These are phyloP conservation scores for Talaromyces wortmannii DNA, from an alignment of 495 filamentous ascomycete genomes.

Conservation along the genomic window DNA sequence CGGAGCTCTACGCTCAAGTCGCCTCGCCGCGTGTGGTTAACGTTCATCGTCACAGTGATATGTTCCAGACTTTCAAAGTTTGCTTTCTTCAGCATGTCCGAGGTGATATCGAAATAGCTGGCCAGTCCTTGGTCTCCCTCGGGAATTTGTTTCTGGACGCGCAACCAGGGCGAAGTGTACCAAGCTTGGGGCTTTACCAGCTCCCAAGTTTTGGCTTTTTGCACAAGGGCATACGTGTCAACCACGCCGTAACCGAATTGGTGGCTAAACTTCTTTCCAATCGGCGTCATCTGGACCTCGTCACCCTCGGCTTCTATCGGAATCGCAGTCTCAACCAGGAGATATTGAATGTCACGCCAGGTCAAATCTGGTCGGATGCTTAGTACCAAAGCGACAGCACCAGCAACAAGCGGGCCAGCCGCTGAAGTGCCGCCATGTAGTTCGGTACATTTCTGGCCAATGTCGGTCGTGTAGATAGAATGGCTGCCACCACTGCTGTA, in stretches of 20 bases:
- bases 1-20: constrained; percentile 90
- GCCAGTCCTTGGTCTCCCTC: constrained; percentile 77
- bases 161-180: constrained; percentile 88
- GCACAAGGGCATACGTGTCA: constrained; percentile 79
- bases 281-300: constrained; percentile 73
- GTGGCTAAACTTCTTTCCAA: constrained; percentile 85
- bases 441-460: constrained; percentile 75
- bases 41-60: constrained; percentile 96
- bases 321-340: constrained; percentile 78
- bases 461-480: constrained; percentile 93
- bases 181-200: constrained; percentile 95
- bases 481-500: constrained; percentile 89
- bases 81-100: constrained; percentile 66
- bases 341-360: constrained; percentile 93
- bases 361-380: constrained; percentile 78
- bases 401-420: constrained; percentile 85
- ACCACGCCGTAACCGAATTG: constrained; percentile 94
- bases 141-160: constrained; percentile 79
- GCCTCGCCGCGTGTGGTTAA: constrained; percentile 76
- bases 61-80: constrained; percentile 87
- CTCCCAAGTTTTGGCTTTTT: constrained; percentile 78
- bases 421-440: constrained; percentile 94
- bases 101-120: constrained; percentile 69
- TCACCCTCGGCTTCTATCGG: constrained; percentile 67
- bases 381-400: constrained; percentile 87